Evolutionary conservation across 2,329 filamentous ascomycete genomes (phyloP), one percentile per base, ranked within the genome.

Genomic region (Penicillium fuscoglaucum): DNA sequence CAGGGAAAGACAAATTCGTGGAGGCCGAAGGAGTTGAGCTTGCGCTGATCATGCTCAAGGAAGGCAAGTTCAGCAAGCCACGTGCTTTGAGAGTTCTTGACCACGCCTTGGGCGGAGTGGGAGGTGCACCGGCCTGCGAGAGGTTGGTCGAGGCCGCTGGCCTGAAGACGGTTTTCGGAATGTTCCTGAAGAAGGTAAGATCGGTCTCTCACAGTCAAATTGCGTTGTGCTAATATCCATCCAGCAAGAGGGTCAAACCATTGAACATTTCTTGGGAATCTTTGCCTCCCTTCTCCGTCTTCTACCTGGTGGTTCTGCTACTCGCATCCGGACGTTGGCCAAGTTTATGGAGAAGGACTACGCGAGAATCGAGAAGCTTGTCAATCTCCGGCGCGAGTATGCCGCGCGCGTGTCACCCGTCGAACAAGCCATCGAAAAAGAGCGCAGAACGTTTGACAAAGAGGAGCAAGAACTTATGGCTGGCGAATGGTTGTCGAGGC

Each of bases 291-390:
- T 99, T 72, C 81, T 99, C 1, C 87, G 92, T 26, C 82, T 88
- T 4, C 76, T 99, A 1, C 92, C 93, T 0, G 90, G 87, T 17
- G 86, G 91, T 33, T 92, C 90, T 1, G 82, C 90, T 0, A 83
- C 87, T 33, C 85, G 95, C 6, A 96, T 98, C 66, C 86, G 95
- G 4, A 84, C 89, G 0, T 82, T 98, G 4, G 93, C 93, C 48
- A 99, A 99, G 71, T 98, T 98, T 68, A 89, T 96, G 19, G 95
- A 99, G 74, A 96, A 91, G 71, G 87, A 96, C 64, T 96, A 96
- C 72, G 91, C 84, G 65, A 98, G 98, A 80, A 85, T 91, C 39
- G 78, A 72, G 6, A 90, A 87, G 70, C 80, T 98, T 5, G 74
- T 96, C 37, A 80, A 83, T 59, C 74, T 97, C 48, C 84, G 93